phyloP scores from a whole-genome alignment of 257 asterid species.

The Coffea eugenioides region DNA sequence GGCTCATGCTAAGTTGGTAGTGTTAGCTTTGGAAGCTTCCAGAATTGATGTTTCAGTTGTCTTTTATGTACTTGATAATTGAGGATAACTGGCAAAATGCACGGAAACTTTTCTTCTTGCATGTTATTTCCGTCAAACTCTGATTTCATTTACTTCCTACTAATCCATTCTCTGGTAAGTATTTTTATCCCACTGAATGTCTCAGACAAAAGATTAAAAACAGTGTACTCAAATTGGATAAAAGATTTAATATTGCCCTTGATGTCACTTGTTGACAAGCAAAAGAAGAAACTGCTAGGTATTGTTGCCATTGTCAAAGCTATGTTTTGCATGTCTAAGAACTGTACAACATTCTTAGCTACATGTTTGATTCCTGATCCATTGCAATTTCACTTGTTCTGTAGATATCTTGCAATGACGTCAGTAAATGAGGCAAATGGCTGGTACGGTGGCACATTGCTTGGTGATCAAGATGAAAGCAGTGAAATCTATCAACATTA shows the following conservation, averaged over 20 bases:
- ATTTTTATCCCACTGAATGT: background rate
- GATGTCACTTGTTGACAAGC: background rate
- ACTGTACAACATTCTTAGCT: background rate
- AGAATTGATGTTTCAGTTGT: background rate
- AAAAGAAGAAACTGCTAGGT: background rate
- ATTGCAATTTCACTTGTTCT: slow-evolving; percentile 1
- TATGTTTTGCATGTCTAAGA: background rate
- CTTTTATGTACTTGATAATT: background rate
- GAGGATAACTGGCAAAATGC: background rate
- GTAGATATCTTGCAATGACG: slow-evolving; percentile 83
- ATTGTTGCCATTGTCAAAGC: background rate
- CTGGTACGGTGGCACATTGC: slow-evolving; percentile 93
- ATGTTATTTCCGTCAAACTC: too few relatives aligned
- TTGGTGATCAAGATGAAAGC: slow-evolving; percentile 89
- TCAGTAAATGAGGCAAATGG: slow-evolving; percentile 79
- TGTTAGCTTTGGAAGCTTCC: background rate
- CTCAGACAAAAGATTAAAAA: background rate
- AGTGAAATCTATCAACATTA: slow-evolving; percentile 81
- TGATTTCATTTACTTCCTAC: background rate
- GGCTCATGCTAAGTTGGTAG: background rate
- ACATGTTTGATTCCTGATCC: background rate
- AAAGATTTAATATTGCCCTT: background rate
- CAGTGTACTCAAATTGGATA: background rate
- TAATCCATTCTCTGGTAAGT: background rate
- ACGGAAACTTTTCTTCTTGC: background rate